Evolutionary conservation across 352 stramenopile genomes (phyloP).

Genomic region (Halophytophthora batemanensis): DNA sequence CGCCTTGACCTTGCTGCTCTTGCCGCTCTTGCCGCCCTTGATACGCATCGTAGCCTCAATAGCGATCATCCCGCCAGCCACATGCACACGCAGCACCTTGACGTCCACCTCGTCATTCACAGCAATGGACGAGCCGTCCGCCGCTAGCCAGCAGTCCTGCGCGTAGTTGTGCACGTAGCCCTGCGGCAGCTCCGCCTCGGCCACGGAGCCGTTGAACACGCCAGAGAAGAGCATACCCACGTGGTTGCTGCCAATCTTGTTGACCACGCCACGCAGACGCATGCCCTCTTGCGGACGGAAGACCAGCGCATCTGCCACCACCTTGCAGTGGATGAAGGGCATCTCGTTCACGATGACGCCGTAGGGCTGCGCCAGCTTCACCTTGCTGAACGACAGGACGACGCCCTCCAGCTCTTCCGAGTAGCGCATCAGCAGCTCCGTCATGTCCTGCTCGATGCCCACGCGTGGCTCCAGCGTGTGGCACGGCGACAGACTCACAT

Average conservation of each 20-base stretch:
- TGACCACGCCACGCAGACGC: constrained; percentile 56
- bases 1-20: not conserved
- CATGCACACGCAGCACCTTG: constrained; percentile 64
- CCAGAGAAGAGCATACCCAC: constrained; percentile 79
- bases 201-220: constrained; percentile 82
- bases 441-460: constrained; percentile 77
- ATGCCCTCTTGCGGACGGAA: constrained; percentile 71
- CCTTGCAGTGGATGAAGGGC: constrained; percentile 81
- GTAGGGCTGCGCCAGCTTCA: constrained; percentile 49
- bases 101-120: constrained; percentile 67
- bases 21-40: constrained; percentile 10
- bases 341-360: constrained; percentile 83
- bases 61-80: constrained; percentile 74
- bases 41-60: constrained; percentile 77
- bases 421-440: constrained; percentile 74
- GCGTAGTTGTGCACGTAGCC: constrained; percentile 81
- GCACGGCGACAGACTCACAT: constrained; percentile 71
- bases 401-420: constrained; percentile 71
- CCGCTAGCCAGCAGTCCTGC: constrained; percentile 65
- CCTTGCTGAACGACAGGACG: constrained; percentile 68
- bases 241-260: constrained; percentile 87
- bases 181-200: constrained; percentile 66
- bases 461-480: constrained; percentile 61
- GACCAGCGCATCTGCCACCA: constrained; percentile 64
- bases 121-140: constrained; percentile 52